Base-by-base conservation (phyloP, 2,329 filamentous ascomycete species). In the Claviceps pazoutovae region DNA sequence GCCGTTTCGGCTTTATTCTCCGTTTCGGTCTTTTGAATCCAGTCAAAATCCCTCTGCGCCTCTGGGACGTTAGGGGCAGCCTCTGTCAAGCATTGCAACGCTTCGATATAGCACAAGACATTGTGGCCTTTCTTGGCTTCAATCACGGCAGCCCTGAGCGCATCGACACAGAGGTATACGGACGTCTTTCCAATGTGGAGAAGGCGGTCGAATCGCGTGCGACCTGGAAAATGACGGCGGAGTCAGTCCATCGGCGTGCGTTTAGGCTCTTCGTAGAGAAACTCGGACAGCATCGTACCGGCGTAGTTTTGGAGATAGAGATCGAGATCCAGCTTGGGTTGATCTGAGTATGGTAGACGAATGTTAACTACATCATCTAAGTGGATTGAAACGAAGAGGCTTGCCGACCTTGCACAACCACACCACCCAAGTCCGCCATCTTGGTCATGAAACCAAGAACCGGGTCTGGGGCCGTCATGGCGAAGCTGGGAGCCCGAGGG, bases 291-390 rank as follows among this genome's bases (percentile, higher is more conserved):
- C 46, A 5, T 58, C 71, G 46, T 69, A 90, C 90, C 88, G 64
- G 74, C 76, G 68, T 97, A 98, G 64, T 96, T 95, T 58, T 84
- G 77, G 48, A 95, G 85, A 67, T 96, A 97, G 39, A 85, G 80
- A 55, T 96, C 88, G 43, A 98, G 78, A 61, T 97, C 93, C 59
- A 97, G 84, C 64, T 91, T 95, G 9, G 91, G 90, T 6, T 79
- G 69, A 47, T 88, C 87, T 91, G 50, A 21, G 34, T 5, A 26
- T 51, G 21, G 21, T 17, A n/a, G 26, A 38, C 26, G 13, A 30
- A 34, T 7, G 14, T 41, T 46, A 51, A 44, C 8, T 21, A 36
- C 16, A 16, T 13, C 14, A 21, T 26, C 16, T 6, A 19, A 42
- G 5, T 9, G 13, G 11, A 23, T 19, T 45, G 46, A n/a, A 39